These are phyloP conservation scores for Scheffersomyces lignicola DNA, from an alignment of 1,139 yeast genomes.

Conservation along the genomic window DNA sequence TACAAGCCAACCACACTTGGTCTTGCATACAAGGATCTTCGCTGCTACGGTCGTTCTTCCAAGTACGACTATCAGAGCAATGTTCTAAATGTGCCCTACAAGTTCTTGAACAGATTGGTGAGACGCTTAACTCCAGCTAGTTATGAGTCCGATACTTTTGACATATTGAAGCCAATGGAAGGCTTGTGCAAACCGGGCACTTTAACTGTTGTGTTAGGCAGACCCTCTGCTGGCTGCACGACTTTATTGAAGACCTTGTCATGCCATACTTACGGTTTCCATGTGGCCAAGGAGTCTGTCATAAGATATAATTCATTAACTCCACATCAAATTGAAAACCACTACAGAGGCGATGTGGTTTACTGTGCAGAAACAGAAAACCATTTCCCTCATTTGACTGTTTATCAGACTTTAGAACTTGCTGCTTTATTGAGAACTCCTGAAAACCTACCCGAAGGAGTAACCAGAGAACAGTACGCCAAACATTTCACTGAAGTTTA, in stretches of 20 bases:
- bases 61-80: slow-evolving; percentile 13
- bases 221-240: slow-evolving; percentile 80
- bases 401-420: slow-evolving; percentile 66
- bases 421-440: slow-evolving; percentile 71
- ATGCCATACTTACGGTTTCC: slow-evolving; percentile 64
- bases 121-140: neutral
- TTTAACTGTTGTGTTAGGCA: slow-evolving; percentile 55
- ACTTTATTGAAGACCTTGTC: slow-evolving; percentile 66
- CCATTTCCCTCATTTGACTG: slow-evolving; percentile 74
- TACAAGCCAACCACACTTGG: slow-evolving; percentile 21
- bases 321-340: slow-evolving; percentile 16
- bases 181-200: slow-evolving; percentile 30
- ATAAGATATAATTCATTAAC: slow-evolving; percentile 23
- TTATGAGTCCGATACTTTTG: slow-evolving; percentile 8
- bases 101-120: slow-evolving; percentile 4
- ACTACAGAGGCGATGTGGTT: slow-evolving; percentile 58
- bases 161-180: slow-evolving; percentile 32
- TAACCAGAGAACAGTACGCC: slow-evolving; percentile 58
- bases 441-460: slow-evolving; percentile 53
- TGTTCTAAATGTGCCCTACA: slow-evolving; percentile 14
- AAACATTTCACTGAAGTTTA: slow-evolving; percentile 61
- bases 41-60: slow-evolving; percentile 19
- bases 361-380: slow-evolving; percentile 72
- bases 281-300: slow-evolving; percentile 38
- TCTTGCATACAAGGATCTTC: slow-evolving; percentile 17